These are phyloP conservation scores for Paecilomyces variotii DNA, from an alignment of 2,329 filamentous ascomycete genomes.

Conservation along the genomic window DNA sequence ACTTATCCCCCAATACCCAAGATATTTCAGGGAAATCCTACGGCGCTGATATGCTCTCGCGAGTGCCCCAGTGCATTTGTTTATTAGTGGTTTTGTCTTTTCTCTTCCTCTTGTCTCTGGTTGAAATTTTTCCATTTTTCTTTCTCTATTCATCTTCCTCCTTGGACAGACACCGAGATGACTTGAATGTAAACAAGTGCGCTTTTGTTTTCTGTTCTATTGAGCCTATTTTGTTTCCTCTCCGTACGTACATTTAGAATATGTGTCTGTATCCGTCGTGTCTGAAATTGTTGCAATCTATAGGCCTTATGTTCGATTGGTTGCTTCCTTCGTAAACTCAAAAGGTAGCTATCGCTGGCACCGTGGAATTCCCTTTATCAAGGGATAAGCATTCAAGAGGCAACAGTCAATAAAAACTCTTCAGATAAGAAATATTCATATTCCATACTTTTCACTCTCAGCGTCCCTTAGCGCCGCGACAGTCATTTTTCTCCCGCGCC, in stretches of 20 bases:
- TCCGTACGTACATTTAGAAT: not conserved
- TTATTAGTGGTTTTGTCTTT: not conserved
- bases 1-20: not conserved
- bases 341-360: not conserved
- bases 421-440: no score
- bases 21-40: not conserved
- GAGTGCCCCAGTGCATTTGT: not conserved
- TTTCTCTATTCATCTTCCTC: conserved; percentile 9
- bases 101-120: not conserved
- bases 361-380: not conserved
- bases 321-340: not conserved
- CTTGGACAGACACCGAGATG: conserved; percentile 1
- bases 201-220: conserved; percentile 7
- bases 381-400: not conserved
- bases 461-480: no score
- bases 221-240: conserved; percentile 5
- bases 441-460: no score
- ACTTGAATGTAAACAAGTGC: conserved; percentile 6
- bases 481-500: no score
- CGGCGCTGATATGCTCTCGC: not conserved
- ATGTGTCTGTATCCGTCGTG: not conserved
- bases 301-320: not conserved
- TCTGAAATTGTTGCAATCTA: not conserved
- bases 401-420: no score
- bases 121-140: conserved; percentile 1